phyloP scores from a whole-genome alignment of 208 protist genomes.

The Spongospora subterranea region DNA sequence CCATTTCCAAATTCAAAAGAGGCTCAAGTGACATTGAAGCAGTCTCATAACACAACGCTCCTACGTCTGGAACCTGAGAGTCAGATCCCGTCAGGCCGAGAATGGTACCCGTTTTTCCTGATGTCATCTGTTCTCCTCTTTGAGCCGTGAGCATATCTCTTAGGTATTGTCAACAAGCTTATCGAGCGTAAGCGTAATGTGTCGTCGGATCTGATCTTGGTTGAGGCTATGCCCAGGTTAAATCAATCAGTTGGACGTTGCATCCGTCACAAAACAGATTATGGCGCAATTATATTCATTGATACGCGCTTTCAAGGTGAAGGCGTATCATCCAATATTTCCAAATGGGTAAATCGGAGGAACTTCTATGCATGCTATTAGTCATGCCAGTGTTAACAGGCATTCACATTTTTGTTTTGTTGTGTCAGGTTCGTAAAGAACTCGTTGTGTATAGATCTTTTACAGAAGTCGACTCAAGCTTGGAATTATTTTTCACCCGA shows the following conservation, averaged over 20 bases:
- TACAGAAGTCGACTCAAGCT: background rate
- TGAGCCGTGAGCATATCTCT: background rate
- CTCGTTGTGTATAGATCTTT: background rate
- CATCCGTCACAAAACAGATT: constrained; percentile 64
- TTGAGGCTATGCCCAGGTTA: background rate
- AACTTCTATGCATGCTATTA: no score
- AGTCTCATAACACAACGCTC: background rate
- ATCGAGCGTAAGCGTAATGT: background rate
- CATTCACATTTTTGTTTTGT: background rate
- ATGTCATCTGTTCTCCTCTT: background rate
- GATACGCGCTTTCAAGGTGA: constrained; percentile 12
- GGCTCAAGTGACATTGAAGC: constrained; percentile 23
- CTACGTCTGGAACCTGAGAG: background rate
- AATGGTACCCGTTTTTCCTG: constrained; percentile 14
- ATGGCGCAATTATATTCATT: constrained; percentile 64
- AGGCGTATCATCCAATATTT: background rate
- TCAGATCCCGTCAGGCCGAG: background rate
- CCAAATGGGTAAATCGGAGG: constrained; percentile 46
- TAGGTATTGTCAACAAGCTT: constrained; percentile 47
- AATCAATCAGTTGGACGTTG: constrained; percentile 63
- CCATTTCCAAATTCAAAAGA: constrained; percentile 34
- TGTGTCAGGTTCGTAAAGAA: background rate
- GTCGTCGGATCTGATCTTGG: background rate
- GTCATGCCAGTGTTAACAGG: background rate
- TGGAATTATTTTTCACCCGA: background rate